Conservation (phyloP, 371 early-diverging fungal genomes). For the Mucor circinelloides region DNA sequence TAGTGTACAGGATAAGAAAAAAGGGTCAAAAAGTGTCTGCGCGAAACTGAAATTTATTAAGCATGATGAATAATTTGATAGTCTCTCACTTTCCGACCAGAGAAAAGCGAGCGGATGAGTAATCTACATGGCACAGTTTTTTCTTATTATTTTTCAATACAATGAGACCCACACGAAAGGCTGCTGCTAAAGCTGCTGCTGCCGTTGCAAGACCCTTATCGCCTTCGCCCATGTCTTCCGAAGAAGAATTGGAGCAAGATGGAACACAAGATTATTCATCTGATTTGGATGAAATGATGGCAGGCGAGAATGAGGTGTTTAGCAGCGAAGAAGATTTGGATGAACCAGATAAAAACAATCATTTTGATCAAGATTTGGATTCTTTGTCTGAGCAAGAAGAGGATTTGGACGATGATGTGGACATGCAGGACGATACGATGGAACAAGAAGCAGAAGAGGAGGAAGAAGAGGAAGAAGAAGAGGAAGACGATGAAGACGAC, state of each 20-base stretch:
- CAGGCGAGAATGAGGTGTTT: slow-evolving; percentile 17
- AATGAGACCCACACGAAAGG: slow-evolving; percentile 31
- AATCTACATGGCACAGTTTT: not conserved
- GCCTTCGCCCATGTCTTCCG: slow-evolving; percentile 26
- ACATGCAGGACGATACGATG: slow-evolving; percentile 25
- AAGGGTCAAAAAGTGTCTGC: not conserved
- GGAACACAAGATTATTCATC: slow-evolving; percentile 1
- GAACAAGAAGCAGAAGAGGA: slow-evolving; percentile 33
- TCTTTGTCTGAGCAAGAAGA: slow-evolving; percentile 37
- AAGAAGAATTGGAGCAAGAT: slow-evolving; percentile 9
- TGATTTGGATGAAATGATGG: slow-evolving; percentile 21
- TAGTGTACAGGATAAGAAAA: not conserved
- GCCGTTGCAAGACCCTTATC: slow-evolving; percentile 19
- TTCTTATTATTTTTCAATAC: not conserved
- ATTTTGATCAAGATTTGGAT: slow-evolving; percentile 25
- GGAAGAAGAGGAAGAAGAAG: slow-evolving; percentile 34
- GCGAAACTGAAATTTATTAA: not conserved
- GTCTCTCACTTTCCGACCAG: not conserved
- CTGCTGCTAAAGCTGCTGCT: slow-evolving; percentile 15
- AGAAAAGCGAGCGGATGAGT: not conserved
- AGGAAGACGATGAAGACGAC: slow-evolving; percentile 37
- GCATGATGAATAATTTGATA: not conserved
- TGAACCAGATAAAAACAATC: slow-evolving; percentile 20
- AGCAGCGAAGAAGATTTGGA: slow-evolving; percentile 39
- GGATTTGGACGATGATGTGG: slow-evolving; percentile 26